Percentiles rank a stretch among this genome's conserved stretches.
Conservation (phyloP, 352 stramenopile species). For the Phytophthora pini region DNA sequence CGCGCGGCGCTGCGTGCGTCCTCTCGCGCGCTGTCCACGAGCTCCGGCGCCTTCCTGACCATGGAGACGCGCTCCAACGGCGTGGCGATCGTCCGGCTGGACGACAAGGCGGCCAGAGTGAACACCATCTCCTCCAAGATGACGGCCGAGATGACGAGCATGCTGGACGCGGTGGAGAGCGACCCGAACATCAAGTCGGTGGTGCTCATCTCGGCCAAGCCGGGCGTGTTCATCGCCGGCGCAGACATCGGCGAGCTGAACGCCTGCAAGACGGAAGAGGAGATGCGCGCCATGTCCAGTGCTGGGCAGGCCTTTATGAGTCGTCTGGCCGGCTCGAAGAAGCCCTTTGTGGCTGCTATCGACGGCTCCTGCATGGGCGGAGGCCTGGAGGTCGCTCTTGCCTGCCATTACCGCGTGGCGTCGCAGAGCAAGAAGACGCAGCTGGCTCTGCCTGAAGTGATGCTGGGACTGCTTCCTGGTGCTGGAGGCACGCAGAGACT, state of each 20-base stretch:
- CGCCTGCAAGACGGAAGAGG: constrained; percentile 84
- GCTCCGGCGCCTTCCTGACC: constrained; percentile 82
- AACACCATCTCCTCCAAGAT: constrained; percentile 95
- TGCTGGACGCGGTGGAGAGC: constrained; percentile 91
- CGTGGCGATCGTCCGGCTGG: constrained; percentile 93
- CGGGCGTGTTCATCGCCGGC: constrained; percentile 98
- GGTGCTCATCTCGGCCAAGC: constrained; percentile 97
- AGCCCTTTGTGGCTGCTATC: constrained; percentile 97
- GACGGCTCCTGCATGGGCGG: constrained; percentile 97
- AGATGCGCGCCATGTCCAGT: constrained; percentile 93
- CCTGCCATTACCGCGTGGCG: constrained; percentile 98
- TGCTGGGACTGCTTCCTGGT: constrained; percentile 97
- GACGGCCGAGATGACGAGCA: constrained; percentile 84
- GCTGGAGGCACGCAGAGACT: constrained; percentile 98
- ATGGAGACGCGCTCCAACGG: constrained; percentile 88
- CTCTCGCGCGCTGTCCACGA: constrained; percentile 35
- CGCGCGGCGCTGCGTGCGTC: constrained; percentile 24
- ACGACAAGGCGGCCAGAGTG: constrained; percentile 91
- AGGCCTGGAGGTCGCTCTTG: constrained; percentile 97
- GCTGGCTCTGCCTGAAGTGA: constrained; percentile 96
- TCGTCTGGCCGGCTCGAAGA: constrained; percentile 92
- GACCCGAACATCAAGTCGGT: constrained; percentile 95
- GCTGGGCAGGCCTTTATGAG: constrained; percentile 95
- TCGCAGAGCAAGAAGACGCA: constrained; percentile 96
- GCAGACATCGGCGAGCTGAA: constrained; percentile 98